These are phyloP conservation scores for Podaxis sp. DNA, from an alignment of 768 basidiomycete genomes.

Conservation along the genomic window DNA sequence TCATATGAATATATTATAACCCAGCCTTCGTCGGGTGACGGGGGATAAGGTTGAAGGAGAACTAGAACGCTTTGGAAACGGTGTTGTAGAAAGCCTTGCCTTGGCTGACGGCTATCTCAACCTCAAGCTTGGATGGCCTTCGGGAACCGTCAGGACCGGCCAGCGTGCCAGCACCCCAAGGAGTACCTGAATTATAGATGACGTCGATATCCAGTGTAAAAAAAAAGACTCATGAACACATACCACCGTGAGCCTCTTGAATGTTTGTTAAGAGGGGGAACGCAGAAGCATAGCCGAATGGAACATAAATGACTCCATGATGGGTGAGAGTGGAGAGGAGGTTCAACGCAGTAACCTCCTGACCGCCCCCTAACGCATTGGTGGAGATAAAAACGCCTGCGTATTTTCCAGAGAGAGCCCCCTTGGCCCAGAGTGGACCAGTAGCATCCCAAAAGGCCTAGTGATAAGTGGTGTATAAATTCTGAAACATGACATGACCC, in stretches of 20 bases:
- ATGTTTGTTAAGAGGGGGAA: conserved; percentile 32
- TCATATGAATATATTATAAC: neutral
- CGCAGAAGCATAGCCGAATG: conserved; percentile 30
- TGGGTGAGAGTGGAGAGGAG: conserved; percentile 54
- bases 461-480: neutral
- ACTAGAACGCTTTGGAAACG: neutral
- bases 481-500: neutral
- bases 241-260: conserved; percentile 58
- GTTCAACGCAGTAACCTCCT: conserved; percentile 48
- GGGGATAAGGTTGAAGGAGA: neutral
- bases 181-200: conserved; percentile 42
- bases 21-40: neutral
- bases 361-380: conserved; percentile 65
- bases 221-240: conserved; percentile 14
- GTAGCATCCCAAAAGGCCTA: conserved; percentile 79
- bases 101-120: conserved; percentile 46
- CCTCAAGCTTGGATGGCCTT: conserved; percentile 44
- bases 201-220: neutral
- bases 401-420: conserved; percentile 63
- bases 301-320: conserved; percentile 47
- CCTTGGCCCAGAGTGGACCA: conserved; percentile 55
- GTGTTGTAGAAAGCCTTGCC: conserved; percentile 42
- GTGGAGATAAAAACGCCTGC: conserved; percentile 68
- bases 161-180: conserved; percentile 74
- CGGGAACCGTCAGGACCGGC: conserved; percentile 43